Evolutionary conservation across 2,329 filamentous ascomycete species (phyloP), one percentile per base, ranked within the genome.

Genomic region (Sporothrix protearum): DNA sequence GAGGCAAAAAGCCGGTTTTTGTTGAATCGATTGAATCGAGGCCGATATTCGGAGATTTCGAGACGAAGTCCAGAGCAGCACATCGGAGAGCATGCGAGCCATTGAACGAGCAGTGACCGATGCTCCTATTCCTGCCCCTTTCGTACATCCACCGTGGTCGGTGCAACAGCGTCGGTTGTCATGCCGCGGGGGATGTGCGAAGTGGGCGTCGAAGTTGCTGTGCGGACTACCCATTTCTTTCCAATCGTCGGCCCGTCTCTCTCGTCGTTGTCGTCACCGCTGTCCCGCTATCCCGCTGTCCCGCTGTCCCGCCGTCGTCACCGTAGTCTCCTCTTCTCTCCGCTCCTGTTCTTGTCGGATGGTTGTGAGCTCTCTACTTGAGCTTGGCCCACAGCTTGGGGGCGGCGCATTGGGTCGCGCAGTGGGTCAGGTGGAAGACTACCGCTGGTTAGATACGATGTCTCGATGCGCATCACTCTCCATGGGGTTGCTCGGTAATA

Each of bases 391-490:
- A 99, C 79, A 99, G 91, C 90, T 97, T 97, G 79, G 95, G 94
- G 71, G 96, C 96, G 75, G 96, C 95, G 82, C 96, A 99, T 81
- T 91, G 86, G 79, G 89, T 92, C 75, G 95, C 93, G 86, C 96
- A 99, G 88, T 98, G 96, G 78, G 92, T 91, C 78, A 99, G 92
- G 85, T 99, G 95, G 92, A 99, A 99, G 87, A 97, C 95, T 97
- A 77, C 68, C 14, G 64, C 10, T n/a, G 9, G 59, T 61, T 49
- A 19, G 51, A 19, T 22, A 12, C n/a, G n/a, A n/a, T 59, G 30
- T 59, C 30, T 30, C 42, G 19, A 14, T 9, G 16, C 16, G 12
- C 55, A 19, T 19, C 7, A 7, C 42, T 12, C 19, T 42, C 6
- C 2, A 64, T 39, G 36, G 5, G 12, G 16, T 36, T 30, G 55